phyloP scores from a whole-genome alignment of 768 basidiomycete genomes.

The Tricholomella constricta region DNA sequence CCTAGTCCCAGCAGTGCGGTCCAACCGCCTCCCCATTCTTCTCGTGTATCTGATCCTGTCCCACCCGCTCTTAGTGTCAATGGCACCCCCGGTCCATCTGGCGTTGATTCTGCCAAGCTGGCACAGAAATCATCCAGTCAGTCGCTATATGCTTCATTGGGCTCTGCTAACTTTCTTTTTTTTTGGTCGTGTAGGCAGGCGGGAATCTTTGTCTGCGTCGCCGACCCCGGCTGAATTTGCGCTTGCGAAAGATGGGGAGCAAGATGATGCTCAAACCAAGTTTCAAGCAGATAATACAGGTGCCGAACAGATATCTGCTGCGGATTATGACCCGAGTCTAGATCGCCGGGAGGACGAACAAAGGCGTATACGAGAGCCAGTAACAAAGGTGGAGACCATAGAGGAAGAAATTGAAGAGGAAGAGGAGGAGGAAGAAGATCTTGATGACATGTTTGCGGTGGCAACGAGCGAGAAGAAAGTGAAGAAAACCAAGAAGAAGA shows the following conservation, averaged over 20 bases:
- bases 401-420: conserved; percentile 54
- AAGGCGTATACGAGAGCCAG: conserved; percentile 53
- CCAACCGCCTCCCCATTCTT: conserved; percentile 63
- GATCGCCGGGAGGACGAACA: conserved; percentile 87
- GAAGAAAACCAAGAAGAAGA: conserved; percentile 66
- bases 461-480: conserved; percentile 48
- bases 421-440: conserved; percentile 80
- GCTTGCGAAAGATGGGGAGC: conserved; percentile 65
- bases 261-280: conserved; percentile 47
- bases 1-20: conserved; percentile 75
- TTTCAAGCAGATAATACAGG: conserved; percentile 46
- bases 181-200: conserved; percentile 51
- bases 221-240: conserved; percentile 64
- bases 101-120: conserved; percentile 9
- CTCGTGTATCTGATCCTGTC: conserved; percentile 61
- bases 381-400: conserved; percentile 34
- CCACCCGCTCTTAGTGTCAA: conserved; percentile 54
- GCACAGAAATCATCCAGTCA: conserved; percentile 12
- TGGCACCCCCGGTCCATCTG: conserved; percentile 30
- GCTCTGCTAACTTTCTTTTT: conserved; percentile 6
- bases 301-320: conserved; percentile 80
- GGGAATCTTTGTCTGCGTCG: conserved; percentile 58
- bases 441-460: conserved; percentile 96
- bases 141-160: conserved; percentile 13
- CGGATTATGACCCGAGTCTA: conserved; percentile 81